Base-by-base conservation (phyloP, 1,139 yeast genomes). In the Protomyces lactucae-debilis region DNA sequence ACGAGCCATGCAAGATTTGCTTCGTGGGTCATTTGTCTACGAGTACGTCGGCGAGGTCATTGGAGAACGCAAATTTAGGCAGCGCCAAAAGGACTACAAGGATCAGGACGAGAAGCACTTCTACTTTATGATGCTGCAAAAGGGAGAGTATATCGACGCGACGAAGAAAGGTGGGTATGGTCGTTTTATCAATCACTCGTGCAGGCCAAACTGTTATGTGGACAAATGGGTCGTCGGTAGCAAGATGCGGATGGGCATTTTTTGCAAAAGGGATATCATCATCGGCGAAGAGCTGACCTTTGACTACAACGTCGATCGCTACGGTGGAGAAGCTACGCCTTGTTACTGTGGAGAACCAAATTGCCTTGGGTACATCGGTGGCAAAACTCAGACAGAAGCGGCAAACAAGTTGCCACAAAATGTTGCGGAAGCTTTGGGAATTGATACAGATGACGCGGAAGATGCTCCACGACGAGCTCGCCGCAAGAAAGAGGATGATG, bases 201-300 rank as follows among this genome's bases (percentile, higher is more conserved):
- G 99, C 75, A 85, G 82, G 70, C 98, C 99, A 4, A 93, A 93
- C 75, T 93, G 96, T 21, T 90, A 83, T 72, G 96, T 93, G 53
- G 97, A 92, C 75, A 93, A 93, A 77, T 93, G 99, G 99, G 95
- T 91, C 21, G 98, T 93, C 16, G 93, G 92, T 23, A 89, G 88
- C 69, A 87, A 88, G 73, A 80, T 90, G 67, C 82, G 91, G 70
- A 93, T 93, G 98, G 99, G 99, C 46, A 88, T 93, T 28, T 93
- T 93, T 74, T 89, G 97, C 63, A 87, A 88, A 71, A 79, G 96
- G 69, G 76, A 79, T 40, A 89, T 93, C 64, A 66, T 70, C n/a
- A 76, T 76, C 65, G 97, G 97, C 57, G 98, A 93, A 75, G 99
- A 93, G 74, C 85, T 93, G 68, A 89, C 97, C 0, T 92, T 93